These are phyloP conservation scores for Citrullus colocynthis DNA, from an alignment of 306 rosid species.

Conservation along the genomic window DNA sequence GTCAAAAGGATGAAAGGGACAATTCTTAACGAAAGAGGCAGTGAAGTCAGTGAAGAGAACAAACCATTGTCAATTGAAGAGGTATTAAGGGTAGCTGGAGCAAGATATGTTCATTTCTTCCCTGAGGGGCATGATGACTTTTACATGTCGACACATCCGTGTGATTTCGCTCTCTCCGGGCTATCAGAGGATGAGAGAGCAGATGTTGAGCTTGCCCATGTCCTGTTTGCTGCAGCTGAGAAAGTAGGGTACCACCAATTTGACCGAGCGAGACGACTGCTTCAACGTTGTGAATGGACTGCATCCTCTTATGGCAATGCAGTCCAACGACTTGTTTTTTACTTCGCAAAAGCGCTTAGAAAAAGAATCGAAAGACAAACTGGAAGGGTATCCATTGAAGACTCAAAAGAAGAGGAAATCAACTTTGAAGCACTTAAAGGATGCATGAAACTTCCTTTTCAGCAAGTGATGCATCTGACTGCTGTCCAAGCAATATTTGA, in stretches of 20 bases:
- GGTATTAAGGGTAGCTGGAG: conserved; percentile 53
- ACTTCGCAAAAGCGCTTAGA: conserved; percentile 42
- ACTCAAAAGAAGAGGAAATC: conserved; percentile 4
- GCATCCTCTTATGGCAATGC: conserved; percentile 26
- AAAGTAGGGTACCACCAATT: conserved; percentile 44
- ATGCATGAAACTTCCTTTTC: conserved; percentile 40
- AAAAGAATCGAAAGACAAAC: conserved; percentile 42
- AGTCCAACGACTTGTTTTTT: conserved; percentile 37
- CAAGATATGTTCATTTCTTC: conserved; percentile 48
- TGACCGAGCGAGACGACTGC: conserved; percentile 47
- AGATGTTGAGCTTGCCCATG: conserved; percentile 64
- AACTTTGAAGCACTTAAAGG: neutral
- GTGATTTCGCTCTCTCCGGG: conserved; percentile 28
- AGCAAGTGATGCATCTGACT: conserved; percentile 33
- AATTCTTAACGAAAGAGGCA: neutral
- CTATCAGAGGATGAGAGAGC: conserved; percentile 38
- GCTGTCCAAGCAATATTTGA: conserved; percentile 55
- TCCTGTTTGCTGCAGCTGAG: conserved; percentile 60
- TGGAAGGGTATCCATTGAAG: conserved; percentile 15
- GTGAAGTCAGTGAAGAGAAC: neutral
- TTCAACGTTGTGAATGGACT: conserved; percentile 33
- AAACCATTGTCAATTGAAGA: conserved; percentile 51
- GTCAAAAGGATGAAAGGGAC: conserved; percentile 29
- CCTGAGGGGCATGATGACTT: conserved; percentile 26
- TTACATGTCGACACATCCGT: conserved; percentile 35